Base-by-base conservation (phyloP, 495 filamentous ascomycete species). In the Cryomyces minteri region DNA sequence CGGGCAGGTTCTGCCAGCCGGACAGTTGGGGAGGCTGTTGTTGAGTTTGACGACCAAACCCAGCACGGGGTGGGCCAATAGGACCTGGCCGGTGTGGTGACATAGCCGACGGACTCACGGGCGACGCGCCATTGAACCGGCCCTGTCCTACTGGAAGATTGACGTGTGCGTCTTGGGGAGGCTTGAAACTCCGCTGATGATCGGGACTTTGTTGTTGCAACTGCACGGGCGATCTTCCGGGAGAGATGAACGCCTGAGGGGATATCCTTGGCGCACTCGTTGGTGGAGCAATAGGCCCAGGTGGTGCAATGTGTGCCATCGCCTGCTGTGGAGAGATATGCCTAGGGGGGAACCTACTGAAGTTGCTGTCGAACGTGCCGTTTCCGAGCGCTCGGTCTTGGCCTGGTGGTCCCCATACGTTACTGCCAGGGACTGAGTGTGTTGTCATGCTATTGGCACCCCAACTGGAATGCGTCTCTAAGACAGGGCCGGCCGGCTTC, bases 361-460 rank as follows among this genome's bases (percentile, higher is more conserved):
- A 38, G 42, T 45, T 41, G 31, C 51, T 52, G n/a, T 59, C 56
- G 46, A 65, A 65, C 0, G 62, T 62, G 14, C 61, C 61, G 48
- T 64, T 65, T 39, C 62, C 62, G 32, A 65, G 54, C 11, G 55
- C 56, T 39, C 52, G 43, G 32, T 55, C 51, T 36, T 48, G 47
- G 11, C 41, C 25, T 33, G 62, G 56, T 9, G 61, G 50, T 7
- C 59, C 62, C 62, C 62, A 65, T 32, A 65, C 59, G 43, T 59
- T 62, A 48, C 40, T 37, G 18, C 49, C 46, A 6, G 50, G 32
- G 32, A 48, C 43, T 36, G 18, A 37, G 11, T 44, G 43, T 12
- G 32, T 25, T 18, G 31, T 18, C 12, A 47, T 43, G 40, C n/a
- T 12, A 2, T 6, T 9, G 28, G 45, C 40, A 10, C 7, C 40